Conservation (phyloP, 805 yeast species). For the Ogataea polymorpha region DNA sequence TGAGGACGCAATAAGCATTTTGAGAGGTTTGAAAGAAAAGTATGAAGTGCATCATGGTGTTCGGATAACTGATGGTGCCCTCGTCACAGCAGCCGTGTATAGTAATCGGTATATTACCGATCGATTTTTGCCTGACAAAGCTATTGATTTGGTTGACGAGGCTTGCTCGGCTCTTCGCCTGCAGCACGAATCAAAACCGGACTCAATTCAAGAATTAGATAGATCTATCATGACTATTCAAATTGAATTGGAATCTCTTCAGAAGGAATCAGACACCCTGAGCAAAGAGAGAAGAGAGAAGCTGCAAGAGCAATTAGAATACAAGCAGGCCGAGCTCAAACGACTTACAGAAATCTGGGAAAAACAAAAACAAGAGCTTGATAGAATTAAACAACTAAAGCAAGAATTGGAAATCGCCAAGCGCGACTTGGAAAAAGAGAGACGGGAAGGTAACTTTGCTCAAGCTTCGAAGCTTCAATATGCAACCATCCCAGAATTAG, state of each 20-base stretch:
- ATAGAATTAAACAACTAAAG: slow-evolving; percentile 73
- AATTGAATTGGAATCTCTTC: slow-evolving; percentile 89
- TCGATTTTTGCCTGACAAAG: slow-evolving; percentile 91
- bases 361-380: slow-evolving; percentile 71
- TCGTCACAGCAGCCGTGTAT: slow-evolving; percentile 89
- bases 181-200: slow-evolving; percentile 97
- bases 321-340: slow-evolving; percentile 60
- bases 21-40: slow-evolving; percentile 89
- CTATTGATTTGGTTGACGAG: slow-evolving; percentile 94
- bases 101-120: slow-evolving; percentile 90
- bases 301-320: slow-evolving; percentile 62
- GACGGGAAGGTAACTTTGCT: slow-evolving; percentile 82
- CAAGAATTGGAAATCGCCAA: slow-evolving; percentile 80
- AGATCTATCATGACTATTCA: slow-evolving; percentile 89
- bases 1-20: slow-evolving; percentile 83
- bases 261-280: slow-evolving; percentile 86
- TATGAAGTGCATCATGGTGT: slow-evolving; percentile 99
- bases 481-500: slow-evolving; percentile 78
- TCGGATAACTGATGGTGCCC: slow-evolving; percentile 84
- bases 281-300: slow-evolving; percentile 76
- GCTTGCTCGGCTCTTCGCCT: slow-evolving; percentile 93
- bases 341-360: slow-evolving; percentile 87
- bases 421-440: slow-evolving; percentile 76
- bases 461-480: slow-evolving; percentile 88
- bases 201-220: slow-evolving; percentile 84